phyloP scores from a whole-genome alignment of 2,329 filamentous ascomycete species.

The Ophiostoma tasmaniense region DNA sequence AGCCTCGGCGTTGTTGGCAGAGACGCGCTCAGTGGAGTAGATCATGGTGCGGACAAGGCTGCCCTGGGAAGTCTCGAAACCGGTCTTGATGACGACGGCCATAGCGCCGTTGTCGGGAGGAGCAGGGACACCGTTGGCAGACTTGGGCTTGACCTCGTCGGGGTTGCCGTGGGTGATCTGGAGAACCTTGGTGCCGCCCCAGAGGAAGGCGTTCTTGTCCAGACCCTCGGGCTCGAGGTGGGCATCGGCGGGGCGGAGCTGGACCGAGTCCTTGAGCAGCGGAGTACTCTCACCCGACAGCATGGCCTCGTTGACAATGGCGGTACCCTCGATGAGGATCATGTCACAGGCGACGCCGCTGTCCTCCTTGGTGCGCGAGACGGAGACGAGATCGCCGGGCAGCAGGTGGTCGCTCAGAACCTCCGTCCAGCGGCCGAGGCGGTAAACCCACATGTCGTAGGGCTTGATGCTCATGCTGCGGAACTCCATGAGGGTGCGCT shows the following conservation, averaged over 20 bases:
- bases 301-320: conserved; percentile 99
- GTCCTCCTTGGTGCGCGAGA: conserved; percentile 90
- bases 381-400: conserved; percentile 87
- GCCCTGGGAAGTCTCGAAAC: conserved; percentile 96
- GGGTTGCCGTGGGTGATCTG: conserved; percentile 84
- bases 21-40: conserved; percentile 96
- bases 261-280: conserved; percentile 89
- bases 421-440: conserved; percentile 80
- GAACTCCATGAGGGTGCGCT: conserved; percentile 92
- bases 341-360: conserved; percentile 96
- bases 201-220: conserved; percentile 95
- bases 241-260: conserved; percentile 76
- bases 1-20: conserved; percentile 94
- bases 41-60: conserved; percentile 99
- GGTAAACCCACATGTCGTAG: conserved; percentile 86
- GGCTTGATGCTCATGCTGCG: conserved; percentile 99
- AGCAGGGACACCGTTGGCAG: conserved; percentile 67
- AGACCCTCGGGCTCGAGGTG: conserved; percentile 77
- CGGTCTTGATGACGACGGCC: conserved; percentile 92
- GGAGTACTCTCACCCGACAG: conserved; percentile 96
- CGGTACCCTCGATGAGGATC: conserved; percentile 86
- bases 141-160: conserved; percentile 62
- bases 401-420: conserved; percentile 84
- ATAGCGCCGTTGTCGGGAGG: conserved; percentile 90
- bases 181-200: conserved; percentile 93